phyloP scores from a whole-genome alignment of 2,329 filamentous ascomycete genomes.

The Exophiala calicioides region DNA sequence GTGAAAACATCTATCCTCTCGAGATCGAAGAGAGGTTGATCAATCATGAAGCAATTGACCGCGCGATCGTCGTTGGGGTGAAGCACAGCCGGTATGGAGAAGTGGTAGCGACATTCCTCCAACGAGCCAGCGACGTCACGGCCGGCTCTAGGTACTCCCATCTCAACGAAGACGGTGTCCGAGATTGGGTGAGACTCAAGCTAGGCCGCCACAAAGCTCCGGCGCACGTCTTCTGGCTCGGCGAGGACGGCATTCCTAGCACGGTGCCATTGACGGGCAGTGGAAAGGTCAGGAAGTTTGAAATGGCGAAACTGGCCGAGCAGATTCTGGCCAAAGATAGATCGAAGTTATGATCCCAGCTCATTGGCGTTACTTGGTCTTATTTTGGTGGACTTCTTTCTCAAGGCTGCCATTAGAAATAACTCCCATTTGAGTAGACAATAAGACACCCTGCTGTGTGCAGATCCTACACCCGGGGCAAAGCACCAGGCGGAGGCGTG shows the following conservation, averaged over 20 bases:
- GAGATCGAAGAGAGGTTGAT: constrained; percentile 75
- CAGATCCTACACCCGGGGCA: too few species aligned
- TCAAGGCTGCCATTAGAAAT: too few species aligned
- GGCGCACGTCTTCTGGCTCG: constrained; percentile 74
- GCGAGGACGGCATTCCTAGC: constrained; percentile 57
- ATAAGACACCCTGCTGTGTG: too few species aligned
- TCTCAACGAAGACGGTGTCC: constrained; percentile 55
- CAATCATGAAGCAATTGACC: constrained; percentile 60
- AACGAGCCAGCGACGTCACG: constrained; percentile 37
- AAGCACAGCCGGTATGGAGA: constrained; percentile 72
- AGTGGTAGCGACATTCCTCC: constrained; percentile 66
- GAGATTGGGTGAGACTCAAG: constrained; percentile 62
- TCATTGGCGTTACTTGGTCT: too few species aligned
- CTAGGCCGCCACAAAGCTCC: constrained; percentile 70
- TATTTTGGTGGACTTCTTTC: too few species aligned
- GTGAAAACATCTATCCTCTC: constrained; percentile 72
- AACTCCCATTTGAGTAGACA: too few species aligned
- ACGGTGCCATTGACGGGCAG: constrained; percentile 68
- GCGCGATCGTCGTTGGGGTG: constrained; percentile 70
- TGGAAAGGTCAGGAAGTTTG: constrained; percentile 69
- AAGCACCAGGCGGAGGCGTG: too few species aligned
- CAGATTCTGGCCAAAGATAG: constrained; percentile 27
- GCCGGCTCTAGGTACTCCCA: constrained; percentile 30
- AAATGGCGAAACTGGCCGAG: constrained; percentile 60
- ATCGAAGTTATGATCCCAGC: constrained; percentile 5